Evolutionary conservation across 345 rosid genomes (phyloP), one percentile per base, ranked within the genome.

Genomic region (Hirschfeldia incana): DNA sequence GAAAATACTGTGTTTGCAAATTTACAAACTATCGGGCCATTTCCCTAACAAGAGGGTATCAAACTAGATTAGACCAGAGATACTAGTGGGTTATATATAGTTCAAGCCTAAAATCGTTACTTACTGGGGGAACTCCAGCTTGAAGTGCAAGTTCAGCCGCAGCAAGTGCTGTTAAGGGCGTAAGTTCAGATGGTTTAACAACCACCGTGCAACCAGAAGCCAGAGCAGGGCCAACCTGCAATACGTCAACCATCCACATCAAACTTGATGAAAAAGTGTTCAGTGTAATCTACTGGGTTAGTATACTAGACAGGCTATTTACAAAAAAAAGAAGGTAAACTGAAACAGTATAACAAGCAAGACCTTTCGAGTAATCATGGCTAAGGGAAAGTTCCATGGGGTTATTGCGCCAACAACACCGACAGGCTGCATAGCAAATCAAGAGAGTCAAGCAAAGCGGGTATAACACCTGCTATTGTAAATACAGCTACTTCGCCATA

Each of bases 351-450:
- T 57, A 46, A 64, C 60, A 78, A 29, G 62, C 42, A 76, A 70
- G 46, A 95, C 99, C 94, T 95, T 95, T 61, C 98, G 86, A 36
- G 99, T 95, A 77, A 95, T 95, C 99, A 95, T 95, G 67, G 99
- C 99, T 83, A 93, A 85, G 33, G 99, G 99, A 80, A 93, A 95
- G 86, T 95, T 95, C 99, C 99, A 95, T 4, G 99, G 99, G 15
- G 94, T 80, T 72, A 95, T 87, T 60, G 96, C 92, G 77, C 98
- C 99, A 82, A 91, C 96, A 85, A 93, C 96, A 85, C 99, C 99
- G 11, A 95, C 76, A 80, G 99, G 97, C 99, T 95, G 92, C 84
- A 75, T 64, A 76, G 75, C 70, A 59, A 55, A 72, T 59, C 26
- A 77, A 76, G 55, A 39, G 72, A 73, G 67, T 70, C 67, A 55